Base-by-base conservation (phyloP, 2,329 filamentous ascomycete species). In the Sporothrix protearum region DNA sequence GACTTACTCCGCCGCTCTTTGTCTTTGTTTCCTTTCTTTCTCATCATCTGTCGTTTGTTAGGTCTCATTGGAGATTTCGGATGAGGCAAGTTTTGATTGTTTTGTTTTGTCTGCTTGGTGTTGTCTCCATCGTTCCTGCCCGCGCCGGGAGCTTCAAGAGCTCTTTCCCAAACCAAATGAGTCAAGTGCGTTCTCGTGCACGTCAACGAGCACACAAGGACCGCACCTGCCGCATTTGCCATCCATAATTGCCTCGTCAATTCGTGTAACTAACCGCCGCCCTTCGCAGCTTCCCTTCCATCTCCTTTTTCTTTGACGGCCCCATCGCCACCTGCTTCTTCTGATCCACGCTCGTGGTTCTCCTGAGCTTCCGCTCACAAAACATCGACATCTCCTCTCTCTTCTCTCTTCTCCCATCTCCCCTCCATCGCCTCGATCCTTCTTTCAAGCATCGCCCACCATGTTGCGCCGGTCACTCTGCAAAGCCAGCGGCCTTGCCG, bases 381-480 rank as follows among this genome's bases (percentile, higher is more conserved):
- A 63, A 51, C 22, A 47, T 28, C 30, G 47, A 63, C 47, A 61
- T 51, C 30, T 30, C 57, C 33, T 59, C 61, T 49, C 66, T 19
- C 14, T 14, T n/a, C n/a, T n/a, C n/a, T n/a, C 19, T 51, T 51
- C 47, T 19, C 14, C 42, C 49, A 53, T 51, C 30, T 30, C 57
- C 33, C 51, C 61, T 57, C 66, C 25, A 61, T 53, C 49, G 14
- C 68, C 19, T 28, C 55, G 16, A 59, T 28, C 16, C 53, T n/a
- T n/a, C 30, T 28, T 45, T 28, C 55, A 55, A 39, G 25, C 12
- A n/a, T 6, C 25, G 2, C 28, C 14, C 66, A 73, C 57, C 28
- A 75, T 75, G 74, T 51, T 75, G 64, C 45, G 73, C 28, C 73
- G 73, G 70, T 75, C 74, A 66, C 63, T 75, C 16, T 71, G 70